A percentile compares a stretch with the other conserved stretches of the same genome.
Conservation (phyloP, 2,329 filamentous ascomycete species). For the Mycocentrospora acerina region DNA sequence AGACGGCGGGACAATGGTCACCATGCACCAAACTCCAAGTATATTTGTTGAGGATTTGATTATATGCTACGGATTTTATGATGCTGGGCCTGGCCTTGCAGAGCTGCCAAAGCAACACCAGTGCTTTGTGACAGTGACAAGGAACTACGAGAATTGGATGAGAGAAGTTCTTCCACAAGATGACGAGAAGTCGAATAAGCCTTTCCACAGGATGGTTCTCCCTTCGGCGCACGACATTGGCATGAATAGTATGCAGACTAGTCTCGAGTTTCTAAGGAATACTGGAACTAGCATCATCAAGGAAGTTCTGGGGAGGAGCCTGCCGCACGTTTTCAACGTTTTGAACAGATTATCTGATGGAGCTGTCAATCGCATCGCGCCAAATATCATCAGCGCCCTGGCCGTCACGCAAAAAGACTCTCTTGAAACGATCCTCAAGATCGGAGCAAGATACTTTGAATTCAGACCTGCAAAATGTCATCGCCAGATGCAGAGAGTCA, state of each 20-base stretch:
- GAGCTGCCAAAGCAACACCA: slow-evolving; percentile 49
- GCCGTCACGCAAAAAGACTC: slow-evolving; percentile 56
- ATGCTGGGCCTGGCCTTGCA: slow-evolving; percentile 48
- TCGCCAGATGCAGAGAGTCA: slow-evolving; percentile 40
- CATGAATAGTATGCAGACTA: slow-evolving; percentile 54
- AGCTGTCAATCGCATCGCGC: slow-evolving; percentile 34
- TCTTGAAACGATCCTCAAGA: slow-evolving; percentile 46
- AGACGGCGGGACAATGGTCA: slow-evolving; percentile 43
- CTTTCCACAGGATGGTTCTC: slow-evolving; percentile 49
- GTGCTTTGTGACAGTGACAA: slow-evolving; percentile 48
- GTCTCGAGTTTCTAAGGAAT: slow-evolving; percentile 43
- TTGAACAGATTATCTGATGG: slow-evolving; percentile 31
- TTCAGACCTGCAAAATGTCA: slow-evolving; percentile 54
- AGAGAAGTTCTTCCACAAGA: slow-evolving; percentile 44
- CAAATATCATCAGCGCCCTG: slow-evolving; percentile 51
- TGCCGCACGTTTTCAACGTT: slow-evolving; percentile 25
- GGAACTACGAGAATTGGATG: slow-evolving; percentile 51
- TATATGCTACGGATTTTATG: slow-evolving; percentile 53
- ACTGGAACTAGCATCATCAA: slow-evolving; percentile 35
- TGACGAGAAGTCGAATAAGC: slow-evolving; percentile 42
- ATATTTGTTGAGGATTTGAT: slow-evolving; percentile 41
- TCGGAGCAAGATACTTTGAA: slow-evolving; percentile 56
- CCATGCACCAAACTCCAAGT: slow-evolving; percentile 32
- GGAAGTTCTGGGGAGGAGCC: slow-evolving; percentile 28
- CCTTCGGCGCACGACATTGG: slow-evolving; percentile 53